These are phyloP conservation scores for Euphorbia schlechtendalii DNA, from an alignment of 441 rosid genomes.

Conservation along the genomic window DNA sequence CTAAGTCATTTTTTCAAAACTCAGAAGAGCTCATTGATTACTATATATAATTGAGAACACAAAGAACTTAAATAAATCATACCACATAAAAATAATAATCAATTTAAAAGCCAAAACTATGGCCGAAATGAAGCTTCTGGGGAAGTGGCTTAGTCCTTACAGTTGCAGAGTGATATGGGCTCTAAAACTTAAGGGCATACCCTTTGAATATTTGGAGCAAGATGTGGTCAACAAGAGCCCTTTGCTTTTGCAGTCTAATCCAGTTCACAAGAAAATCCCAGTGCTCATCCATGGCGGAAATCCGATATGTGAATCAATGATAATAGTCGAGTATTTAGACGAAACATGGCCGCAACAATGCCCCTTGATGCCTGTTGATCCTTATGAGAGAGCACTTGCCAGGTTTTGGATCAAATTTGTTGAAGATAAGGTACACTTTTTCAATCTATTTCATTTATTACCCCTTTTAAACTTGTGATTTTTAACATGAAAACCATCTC, in stretches of 20 bases:
- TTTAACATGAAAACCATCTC: too few relatives aligned
- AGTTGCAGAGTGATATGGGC: slow-evolving; percentile 32
- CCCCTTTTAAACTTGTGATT: too few relatives aligned
- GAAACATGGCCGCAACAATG: slow-evolving; percentile 39
- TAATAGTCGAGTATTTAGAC: slow-evolving; percentile 44
- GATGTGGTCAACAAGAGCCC: too few relatives aligned
- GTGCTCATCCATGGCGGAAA: too few relatives aligned
- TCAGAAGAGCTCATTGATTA: too few relatives aligned
- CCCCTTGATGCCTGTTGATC: slow-evolving; percentile 29
- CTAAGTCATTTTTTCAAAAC: too few relatives aligned
- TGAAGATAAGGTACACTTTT: slow-evolving; percentile 27
- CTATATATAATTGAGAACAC: not conserved
- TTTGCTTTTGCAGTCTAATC: too few relatives aligned
- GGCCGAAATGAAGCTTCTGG: slow-evolving; percentile 28
- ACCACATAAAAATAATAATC: not conserved
- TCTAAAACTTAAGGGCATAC: slow-evolving; percentile 21
- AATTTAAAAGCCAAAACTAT: not conserved
- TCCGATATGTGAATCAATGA: slow-evolving; percentile 26
- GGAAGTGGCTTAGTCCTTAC: slow-evolving; percentile 32
- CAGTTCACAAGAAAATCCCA: too few relatives aligned
- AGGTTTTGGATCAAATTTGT: slow-evolving; percentile 38
- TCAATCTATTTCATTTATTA: too few relatives aligned
- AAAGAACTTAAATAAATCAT: not conserved
- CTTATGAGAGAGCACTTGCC: slow-evolving; percentile 25
- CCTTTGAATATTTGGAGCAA: too few relatives aligned